Base-by-base conservation (phyloP, 331 rosid species). In the Malus hybrid region DNA sequence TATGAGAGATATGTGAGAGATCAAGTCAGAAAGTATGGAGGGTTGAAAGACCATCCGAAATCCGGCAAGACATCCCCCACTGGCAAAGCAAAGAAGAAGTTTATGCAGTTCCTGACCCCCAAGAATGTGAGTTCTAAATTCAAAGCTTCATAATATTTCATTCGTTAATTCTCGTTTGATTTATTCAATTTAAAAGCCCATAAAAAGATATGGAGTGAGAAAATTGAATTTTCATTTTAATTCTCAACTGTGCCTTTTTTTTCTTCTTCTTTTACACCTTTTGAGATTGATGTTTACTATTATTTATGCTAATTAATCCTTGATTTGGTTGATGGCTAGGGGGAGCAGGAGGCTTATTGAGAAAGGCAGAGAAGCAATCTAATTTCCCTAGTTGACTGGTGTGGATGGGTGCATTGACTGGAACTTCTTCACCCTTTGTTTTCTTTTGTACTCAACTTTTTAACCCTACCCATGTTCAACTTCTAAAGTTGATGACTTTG, bases 1-100 rank as follows among this genome's bases (percentile, higher is more conserved):
- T 94, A 94, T 76, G 89, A 92, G 29, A 88, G 79, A 71, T 90
- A 74, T 22, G 97, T 85, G 79, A 90, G 92, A 67, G 75, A 62
- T 3, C 86, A 87, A 32, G 69, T 94, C 74, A 83, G 67, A 71
- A 91, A 70, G 73, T 70, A 86, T 61, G 55, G 59, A 10, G 83
- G 33, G 6, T 82, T 57, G 19, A 75, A 36, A 39, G 76, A 65
- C 1, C 73, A 57, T 9, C 74, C 34, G 3, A 63, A 80, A 10
- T 69, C 44, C 44, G 7, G 33, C 62, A 15, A 12, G 6, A 81
- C 72, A 39, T 74, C 88, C 27, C 86, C 85, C 7, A 69, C 13
- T 14, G 88, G 71, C 12, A 88, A 88, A 75, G 61, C 69, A 20
- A 91, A 84, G 88, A 86, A 82, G 73, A 85, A 88, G 79, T 89